Conservation (phyloP, 352 stramenopile species). For the Phytophthora macrochlamydospora region DNA sequence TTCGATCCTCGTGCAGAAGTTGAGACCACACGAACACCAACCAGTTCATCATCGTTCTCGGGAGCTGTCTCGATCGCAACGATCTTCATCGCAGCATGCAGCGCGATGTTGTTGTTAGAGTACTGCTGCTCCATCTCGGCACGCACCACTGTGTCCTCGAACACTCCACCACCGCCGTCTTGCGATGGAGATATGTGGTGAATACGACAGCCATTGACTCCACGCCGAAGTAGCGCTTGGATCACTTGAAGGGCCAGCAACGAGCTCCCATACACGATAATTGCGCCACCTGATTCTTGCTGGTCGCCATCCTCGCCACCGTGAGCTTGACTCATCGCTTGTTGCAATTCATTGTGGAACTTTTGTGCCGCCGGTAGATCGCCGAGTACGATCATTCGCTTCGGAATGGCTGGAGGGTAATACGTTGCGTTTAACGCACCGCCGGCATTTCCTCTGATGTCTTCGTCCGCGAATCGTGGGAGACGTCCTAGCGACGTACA, state of each 20-base stretch:
- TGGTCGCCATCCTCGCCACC: slow-evolving; percentile 8
- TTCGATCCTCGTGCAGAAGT: slow-evolving; percentile 9
- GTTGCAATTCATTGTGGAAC: slow-evolving; percentile 22
- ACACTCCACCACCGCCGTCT: slow-evolving; percentile 38
- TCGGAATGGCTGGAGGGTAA: slow-evolving; percentile 24
- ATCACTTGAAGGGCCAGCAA: slow-evolving; percentile 77
- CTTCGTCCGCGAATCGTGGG: slow-evolving; percentile 49
- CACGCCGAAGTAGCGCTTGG: slow-evolving; percentile 48
- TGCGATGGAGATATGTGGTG: slow-evolving; percentile 56
- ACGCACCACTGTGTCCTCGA: slow-evolving; percentile 68
- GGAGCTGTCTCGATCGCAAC: slow-evolving; percentile 35
- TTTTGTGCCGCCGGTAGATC: slow-evolving; percentile 26
- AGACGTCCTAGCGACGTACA: slow-evolving; percentile 47
- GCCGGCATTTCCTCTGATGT: slow-evolving; percentile 12
- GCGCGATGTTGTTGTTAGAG: slow-evolving; percentile 32
- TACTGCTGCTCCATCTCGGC: slow-evolving; percentile 68
- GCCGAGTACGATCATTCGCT: slow-evolving; percentile 32
- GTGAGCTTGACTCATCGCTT: slow-evolving; percentile 7
- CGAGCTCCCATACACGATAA: slow-evolving; percentile 70
- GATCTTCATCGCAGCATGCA: slow-evolving; percentile 62
- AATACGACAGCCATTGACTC: slow-evolving; percentile 51
- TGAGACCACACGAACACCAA: slow-evolving; percentile 46
- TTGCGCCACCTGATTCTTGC: slow-evolving; percentile 17
- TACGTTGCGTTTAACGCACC: slow-evolving; percentile 24
- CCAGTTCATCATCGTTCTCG: slow-evolving; percentile 38